Percentiles rank a stretch among this genome's conserved stretches.
These are phyloP conservation scores for Phytophthora multivora DNA, from an alignment of 352 stramenopile species.

Conservation along the genomic window DNA sequence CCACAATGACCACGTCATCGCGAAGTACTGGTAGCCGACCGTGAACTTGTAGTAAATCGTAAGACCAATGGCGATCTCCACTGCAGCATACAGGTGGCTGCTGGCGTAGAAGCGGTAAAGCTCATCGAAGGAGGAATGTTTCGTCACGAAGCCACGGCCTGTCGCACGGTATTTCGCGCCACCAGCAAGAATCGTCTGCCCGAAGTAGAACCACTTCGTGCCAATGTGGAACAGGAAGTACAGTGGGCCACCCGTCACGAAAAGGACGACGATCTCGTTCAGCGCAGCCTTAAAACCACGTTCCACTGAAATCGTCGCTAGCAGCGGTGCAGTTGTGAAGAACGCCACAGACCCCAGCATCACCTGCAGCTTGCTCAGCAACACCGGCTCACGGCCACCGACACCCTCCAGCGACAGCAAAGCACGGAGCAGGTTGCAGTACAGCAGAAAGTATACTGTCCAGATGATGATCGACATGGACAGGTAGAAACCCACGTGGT, in stretches of 20 bases:
- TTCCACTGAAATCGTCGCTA: slow-evolving; percentile 98
- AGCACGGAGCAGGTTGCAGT: slow-evolving; percentile 95
- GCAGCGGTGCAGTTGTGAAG: slow-evolving; percentile 96
- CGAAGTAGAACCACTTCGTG: slow-evolving; percentile 99
- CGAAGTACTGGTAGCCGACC: slow-evolving; percentile 95
- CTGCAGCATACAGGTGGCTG: slow-evolving; percentile 96
- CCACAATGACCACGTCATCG: slow-evolving; percentile 98
- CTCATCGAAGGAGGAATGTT: slow-evolving; percentile 98
- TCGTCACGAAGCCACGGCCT: slow-evolving; percentile 98
- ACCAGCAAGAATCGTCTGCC: slow-evolving; percentile 98
- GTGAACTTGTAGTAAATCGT: slow-evolving; percentile 95
- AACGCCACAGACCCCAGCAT: slow-evolving; percentile 97
- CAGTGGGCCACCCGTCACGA: slow-evolving; percentile 96
- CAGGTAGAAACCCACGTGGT: slow-evolving; percentile 98
- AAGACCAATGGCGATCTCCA: slow-evolving; percentile 92
- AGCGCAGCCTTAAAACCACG: slow-evolving; percentile 95
- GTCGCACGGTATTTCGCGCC: slow-evolving; percentile 98
- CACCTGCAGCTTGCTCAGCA: slow-evolving; percentile 95
- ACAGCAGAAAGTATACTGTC: slow-evolving; percentile 97
- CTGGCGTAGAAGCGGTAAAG: slow-evolving; percentile 98
- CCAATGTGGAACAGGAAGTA: slow-evolving; percentile 99
- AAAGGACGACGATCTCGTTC: slow-evolving; percentile 94
- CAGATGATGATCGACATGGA: slow-evolving; percentile 98
- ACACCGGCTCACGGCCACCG: slow-evolving; percentile 91
- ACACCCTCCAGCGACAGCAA: slow-evolving; percentile 93